Evolutionary conservation across 2,329 filamentous ascomycete genomes (phyloP).

Genomic region (Colletotrichum horii): DNA sequence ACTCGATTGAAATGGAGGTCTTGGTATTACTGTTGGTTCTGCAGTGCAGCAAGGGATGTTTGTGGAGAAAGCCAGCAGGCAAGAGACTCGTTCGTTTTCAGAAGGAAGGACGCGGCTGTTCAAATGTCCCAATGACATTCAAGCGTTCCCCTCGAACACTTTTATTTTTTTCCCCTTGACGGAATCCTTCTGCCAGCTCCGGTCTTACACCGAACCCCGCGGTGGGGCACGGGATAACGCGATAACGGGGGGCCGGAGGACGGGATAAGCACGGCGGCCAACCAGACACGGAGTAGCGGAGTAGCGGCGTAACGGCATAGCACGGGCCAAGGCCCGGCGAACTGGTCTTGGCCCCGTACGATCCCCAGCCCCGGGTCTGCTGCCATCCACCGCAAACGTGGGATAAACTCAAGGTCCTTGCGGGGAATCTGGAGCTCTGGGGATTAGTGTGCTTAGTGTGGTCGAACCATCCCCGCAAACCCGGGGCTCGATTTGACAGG

Average conservation of each 20-base stretch:
- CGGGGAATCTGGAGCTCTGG: background rate
- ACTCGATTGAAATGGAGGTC: background rate
- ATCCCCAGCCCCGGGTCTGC: background rate
- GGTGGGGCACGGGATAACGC: constrained; percentile 6
- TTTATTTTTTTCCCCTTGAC: background rate
- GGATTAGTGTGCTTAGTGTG: background rate
- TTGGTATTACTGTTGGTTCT: background rate
- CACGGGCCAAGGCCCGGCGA: background rate
- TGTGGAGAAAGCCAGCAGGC: background rate
- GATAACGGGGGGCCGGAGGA: background rate
- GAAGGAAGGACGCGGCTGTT: background rate
- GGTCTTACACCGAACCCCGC: constrained; percentile 1
- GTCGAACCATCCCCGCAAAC: background rate
- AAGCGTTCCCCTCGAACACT: background rate
- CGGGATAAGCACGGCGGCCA: background rate
- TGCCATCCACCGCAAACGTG: background rate
- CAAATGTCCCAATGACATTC: background rate
- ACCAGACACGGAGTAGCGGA: background rate
- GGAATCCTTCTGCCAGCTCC: background rate
- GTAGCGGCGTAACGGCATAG: constrained; percentile 12
- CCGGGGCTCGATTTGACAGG: background rate
- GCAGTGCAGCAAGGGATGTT: background rate
- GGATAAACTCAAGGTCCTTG: background rate
- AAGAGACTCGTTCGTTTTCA: background rate
- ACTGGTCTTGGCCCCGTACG: background rate